Base-by-base conservation (phyloP, 352 stramenopile genomes). In the Pythium phragmitis region DNA sequence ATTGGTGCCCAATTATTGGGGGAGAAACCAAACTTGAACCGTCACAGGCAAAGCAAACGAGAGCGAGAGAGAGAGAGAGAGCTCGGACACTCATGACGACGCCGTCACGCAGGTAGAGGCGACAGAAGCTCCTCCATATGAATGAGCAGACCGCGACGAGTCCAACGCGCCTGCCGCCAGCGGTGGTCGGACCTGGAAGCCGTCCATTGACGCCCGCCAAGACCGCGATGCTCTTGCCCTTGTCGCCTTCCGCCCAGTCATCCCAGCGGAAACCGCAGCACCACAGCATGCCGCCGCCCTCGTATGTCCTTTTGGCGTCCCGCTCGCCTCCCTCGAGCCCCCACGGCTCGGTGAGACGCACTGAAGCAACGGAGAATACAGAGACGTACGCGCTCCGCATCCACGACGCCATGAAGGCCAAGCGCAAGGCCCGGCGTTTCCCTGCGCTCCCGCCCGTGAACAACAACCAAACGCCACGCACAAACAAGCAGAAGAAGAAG, bases 331-430 rank as follows among this genome's bases (percentile, higher is more conserved):
- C 61, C 4, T 23, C 17, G 17, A 68, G 62, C 36, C 62, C 54
- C 1, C 46, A 48, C 14, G 55, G 48, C 17, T 52, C 17, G 9
- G 54, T 14, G 14, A 26, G 17, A 13, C 28, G 45, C 45, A 12
- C 19, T 50, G 16, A 51, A 48, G 19, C 39, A 14, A 46, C 39
- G 39, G 8, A 16, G 39, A 46, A 16, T 42, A 13, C 51, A 13
- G 53, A 60, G 39, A 46, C 53, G 12, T 70, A 65, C 57, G 64
- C 64, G 12, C 50, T 62, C 5, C 28, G 57, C 30, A 49, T 70
- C 34, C 47, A 70, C 57, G 28, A 43, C 11, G 45, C 37, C 6
- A 16, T 41, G 26, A 37, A 33, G 23, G 52, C 53, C 30, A 13
- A 53, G 12, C 14, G 3, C 34, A 36, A 34, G 42, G 21, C 23